Percentiles rank a stretch among this genome's conserved stretches.
phyloP scores from a whole-genome alignment of 208 protist genomes.

The Acanthamoeba castellanii region DNA sequence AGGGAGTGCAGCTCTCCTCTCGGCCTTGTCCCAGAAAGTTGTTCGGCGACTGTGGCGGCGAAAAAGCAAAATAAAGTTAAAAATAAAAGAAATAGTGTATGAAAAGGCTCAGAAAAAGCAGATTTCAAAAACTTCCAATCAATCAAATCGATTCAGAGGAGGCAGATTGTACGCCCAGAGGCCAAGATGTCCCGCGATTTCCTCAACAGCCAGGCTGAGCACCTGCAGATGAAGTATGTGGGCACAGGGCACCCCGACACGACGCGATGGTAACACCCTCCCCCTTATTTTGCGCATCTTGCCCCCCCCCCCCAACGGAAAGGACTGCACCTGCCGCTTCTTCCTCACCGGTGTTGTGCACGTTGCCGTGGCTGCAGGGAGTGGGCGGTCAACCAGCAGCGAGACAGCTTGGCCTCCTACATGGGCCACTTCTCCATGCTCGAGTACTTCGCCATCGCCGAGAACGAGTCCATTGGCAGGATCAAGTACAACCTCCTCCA shows the following conservation, averaged over 20 bases:
- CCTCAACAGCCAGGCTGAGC: constrained; percentile 88
- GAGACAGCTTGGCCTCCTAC: constrained; percentile 88
- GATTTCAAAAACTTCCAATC: too few species aligned
- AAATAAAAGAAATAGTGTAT: too few species aligned
- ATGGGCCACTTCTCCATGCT: constrained; percentile 86
- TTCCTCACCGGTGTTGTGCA: not conserved
- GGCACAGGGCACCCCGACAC: constrained; percentile 90
- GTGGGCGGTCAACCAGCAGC: constrained; percentile 88
- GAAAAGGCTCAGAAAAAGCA: too few species aligned
- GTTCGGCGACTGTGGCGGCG: too few species aligned
- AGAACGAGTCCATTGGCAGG: constrained; percentile 88
- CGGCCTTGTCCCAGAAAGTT: too few species aligned
- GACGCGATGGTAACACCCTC: constrained; percentile 84
- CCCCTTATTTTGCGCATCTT: not conserved
- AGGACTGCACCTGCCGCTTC: not conserved
- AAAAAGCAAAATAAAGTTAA: too few species aligned
- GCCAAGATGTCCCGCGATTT: constrained; percentile 77
- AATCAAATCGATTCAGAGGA: not conserved
- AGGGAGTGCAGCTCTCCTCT: too few species aligned
- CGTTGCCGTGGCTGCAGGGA: constrained; percentile 70
- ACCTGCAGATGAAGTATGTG: constrained; percentile 90
- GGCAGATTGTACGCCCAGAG: not conserved
- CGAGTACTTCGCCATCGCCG: constrained; percentile 86
- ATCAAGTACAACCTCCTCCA: constrained; percentile 85
- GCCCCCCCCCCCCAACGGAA: not conserved